Evolutionary conservation across 306 rosid species (phyloP), one percentile per base, ranked within the genome.

Genomic region (Luffa aegyptiaca): DNA sequence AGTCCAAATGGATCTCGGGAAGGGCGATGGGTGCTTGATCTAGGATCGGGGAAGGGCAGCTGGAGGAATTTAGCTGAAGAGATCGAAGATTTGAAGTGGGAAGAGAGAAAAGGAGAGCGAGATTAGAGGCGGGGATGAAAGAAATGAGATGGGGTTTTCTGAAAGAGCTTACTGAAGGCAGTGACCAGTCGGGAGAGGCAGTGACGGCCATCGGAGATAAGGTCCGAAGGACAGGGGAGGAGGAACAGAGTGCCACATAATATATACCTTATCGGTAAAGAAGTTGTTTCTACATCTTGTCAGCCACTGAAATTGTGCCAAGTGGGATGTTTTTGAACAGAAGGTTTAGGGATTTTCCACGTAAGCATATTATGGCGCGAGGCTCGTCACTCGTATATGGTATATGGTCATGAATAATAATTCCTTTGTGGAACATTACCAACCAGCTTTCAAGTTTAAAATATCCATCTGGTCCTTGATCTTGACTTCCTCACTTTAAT

Each of bases 161-260:
- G 58, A 56, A 80, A n/a, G 83, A 80, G 39, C 53, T 80, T 0
- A 84, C 41, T 58, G 72, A 74, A 70, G 91, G 82, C 6, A 84
- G 75, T 56, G 85, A 86, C 89, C 90, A 92, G 52, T 92, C 93
- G 76, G 90, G 65, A 65, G 87, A 83, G 78, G 71, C 80, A 26
- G 90, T 81, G 80, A 87, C 62, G 86, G 90, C 89, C 93, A 92
- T 90, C 33, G 70, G 46, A 74, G 78, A 72, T 72, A 72, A 45
- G 58, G 58, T 72, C 78, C 26, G 61, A 14, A 49, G 77, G 59
- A 71, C 77, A 56, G 53, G 53, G 36, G 53, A 56, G 5, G 70
- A 26, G 16, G 82, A 20, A 1, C 4, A 3, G 3, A 33, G 8
- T 17, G 78, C 77, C 58, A 72, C 78, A 73, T 48, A 20, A 21